A percentile compares a stretch with the other conserved stretches of the same genome.
phyloP scores from a whole-genome alignment of 352 stramenopile species.

The Phytophthora sansomeana region DNA sequence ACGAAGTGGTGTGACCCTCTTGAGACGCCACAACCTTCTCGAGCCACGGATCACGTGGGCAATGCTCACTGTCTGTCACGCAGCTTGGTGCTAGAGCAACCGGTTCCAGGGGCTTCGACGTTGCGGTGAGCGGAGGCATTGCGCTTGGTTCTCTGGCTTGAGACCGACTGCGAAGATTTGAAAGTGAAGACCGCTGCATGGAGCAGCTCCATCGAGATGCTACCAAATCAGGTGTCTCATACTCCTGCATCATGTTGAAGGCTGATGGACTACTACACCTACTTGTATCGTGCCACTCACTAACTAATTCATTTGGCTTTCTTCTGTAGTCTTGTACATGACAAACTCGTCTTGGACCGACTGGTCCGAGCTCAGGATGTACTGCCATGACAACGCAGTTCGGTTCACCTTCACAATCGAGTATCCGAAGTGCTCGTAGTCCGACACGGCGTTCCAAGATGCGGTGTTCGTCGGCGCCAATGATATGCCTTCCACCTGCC shows the following conservation, averaged over 20 bases:
- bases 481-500: constrained; percentile 63
- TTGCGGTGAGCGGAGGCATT: constrained; percentile 25
- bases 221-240: constrained; percentile 21
- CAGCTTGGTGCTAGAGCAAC: constrained; percentile 7
- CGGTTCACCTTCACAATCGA: constrained; percentile 47
- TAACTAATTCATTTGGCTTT: background rate
- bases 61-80: background rate
- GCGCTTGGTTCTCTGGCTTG: constrained; percentile 1
- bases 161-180: constrained; percentile 16
- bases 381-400: constrained; percentile 44
- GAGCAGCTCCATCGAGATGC: constrained; percentile 1
- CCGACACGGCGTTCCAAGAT: constrained; percentile 52
- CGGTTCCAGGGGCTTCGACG: constrained; percentile 17
- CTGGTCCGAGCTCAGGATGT: constrained; percentile 35
- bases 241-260: constrained; percentile 18
- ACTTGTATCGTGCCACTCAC: too few relatives aligned
- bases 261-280: constrained; percentile 10
- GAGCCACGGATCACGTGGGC: constrained; percentile 17
- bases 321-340: constrained; percentile 35
- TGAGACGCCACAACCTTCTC: constrained; percentile 23
- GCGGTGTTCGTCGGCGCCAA: constrained; percentile 17
- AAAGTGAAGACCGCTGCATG: constrained; percentile 29
- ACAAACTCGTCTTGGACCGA: constrained; percentile 44
- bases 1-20: background rate
- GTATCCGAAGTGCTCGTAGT: constrained; percentile 61